Conservation (phyloP, 352 stramenopile species). For the Pythium monospermum region DNA sequence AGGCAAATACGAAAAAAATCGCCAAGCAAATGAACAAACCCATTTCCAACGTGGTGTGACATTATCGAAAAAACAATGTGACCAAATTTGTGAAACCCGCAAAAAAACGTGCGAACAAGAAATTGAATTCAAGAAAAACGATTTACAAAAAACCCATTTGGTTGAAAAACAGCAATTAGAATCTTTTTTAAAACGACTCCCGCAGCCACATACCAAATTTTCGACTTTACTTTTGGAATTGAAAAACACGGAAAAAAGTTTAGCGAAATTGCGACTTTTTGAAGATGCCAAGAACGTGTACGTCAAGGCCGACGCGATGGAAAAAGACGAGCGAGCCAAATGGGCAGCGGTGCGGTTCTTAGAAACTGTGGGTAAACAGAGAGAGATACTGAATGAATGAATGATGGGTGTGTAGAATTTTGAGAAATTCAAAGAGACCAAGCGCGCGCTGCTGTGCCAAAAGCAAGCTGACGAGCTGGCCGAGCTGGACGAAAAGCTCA, state of each 20-base stretch:
- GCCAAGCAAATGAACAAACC: constrained; percentile 40
- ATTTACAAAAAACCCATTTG: constrained; percentile 54
- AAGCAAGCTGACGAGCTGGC: constrained; percentile 55
- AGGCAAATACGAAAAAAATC: constrained; percentile 42
- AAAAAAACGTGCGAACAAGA: constrained; percentile 30
- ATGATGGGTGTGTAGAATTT: constrained; percentile 50
- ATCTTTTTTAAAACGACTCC: constrained; percentile 46
- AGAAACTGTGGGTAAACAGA: too few relatives aligned
- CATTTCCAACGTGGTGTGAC: constrained; percentile 44
- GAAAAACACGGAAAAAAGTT: constrained; percentile 65
- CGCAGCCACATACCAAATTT: constrained; percentile 61
- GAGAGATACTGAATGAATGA: too few relatives aligned
- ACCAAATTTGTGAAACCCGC: constrained; percentile 28
- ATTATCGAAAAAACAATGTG: constrained; percentile 34
- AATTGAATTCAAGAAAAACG: constrained; percentile 38
- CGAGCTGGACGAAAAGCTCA: constrained; percentile 59
- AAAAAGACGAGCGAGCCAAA: constrained; percentile 43
- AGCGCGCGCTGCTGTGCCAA: constrained; percentile 37
- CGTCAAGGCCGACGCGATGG: constrained; percentile 45
- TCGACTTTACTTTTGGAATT: constrained; percentile 66
- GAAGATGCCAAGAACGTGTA: constrained; percentile 77
- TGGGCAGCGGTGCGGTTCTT: constrained; percentile 32
- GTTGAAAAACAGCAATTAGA: constrained; percentile 62
- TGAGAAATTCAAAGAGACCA: constrained; percentile 54
- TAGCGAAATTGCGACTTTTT: constrained; percentile 55